Base-by-base conservation (phyloP, 768 basidiomycete species). In the Thelephora aurantiotincta region DNA sequence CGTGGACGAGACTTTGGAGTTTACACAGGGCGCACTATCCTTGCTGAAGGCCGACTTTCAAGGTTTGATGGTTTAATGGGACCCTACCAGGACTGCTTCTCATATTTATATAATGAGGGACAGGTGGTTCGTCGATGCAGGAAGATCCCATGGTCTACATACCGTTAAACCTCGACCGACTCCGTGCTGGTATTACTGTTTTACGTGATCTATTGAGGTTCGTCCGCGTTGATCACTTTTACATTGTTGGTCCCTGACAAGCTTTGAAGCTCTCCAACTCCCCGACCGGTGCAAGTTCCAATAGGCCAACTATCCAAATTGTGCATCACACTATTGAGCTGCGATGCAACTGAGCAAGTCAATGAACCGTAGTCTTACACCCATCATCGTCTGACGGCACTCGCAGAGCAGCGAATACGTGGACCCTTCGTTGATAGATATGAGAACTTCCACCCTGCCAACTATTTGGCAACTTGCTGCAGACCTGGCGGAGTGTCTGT, bases 261-360 rank as follows among this genome's bases (percentile, higher is more conserved):
- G 56, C 41, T 48, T 48, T 34, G 51, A 34, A 87, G 82, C 42
- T 65, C 77, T 11, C 60, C 69, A 2, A 67, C 69, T 1, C 67
- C 71, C 38, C 75, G 87, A 7, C 77, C 82, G 14, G 77, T 90
- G 0, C 69, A 72, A 51, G 57, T 90, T 7, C 85, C 88, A 0
- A 55, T 85, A n/a, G 87, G 84, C 3, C 57, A 66, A 35, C 54
- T 88, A 14, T 67, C 72, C 11, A 68, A 71, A 38, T 71, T 88
- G 30, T 67, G 69, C 20, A 57, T 65, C 20, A 68, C 72, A 7
- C 64, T 89, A 14, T 55, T 56, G 59, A 63, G 57, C 60, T 75
- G 63, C 36, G 68, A 69, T 9, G 54, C 46, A 14, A 72, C 79
- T 9, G 75, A 73, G 16, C 63, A 66, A 56, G 73, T 72, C 22